Evolutionary conservation across 73 alveolate species (phyloP), one percentile per base, ranked within the genome.

Genomic region (Paramecium caudatum): DNA sequence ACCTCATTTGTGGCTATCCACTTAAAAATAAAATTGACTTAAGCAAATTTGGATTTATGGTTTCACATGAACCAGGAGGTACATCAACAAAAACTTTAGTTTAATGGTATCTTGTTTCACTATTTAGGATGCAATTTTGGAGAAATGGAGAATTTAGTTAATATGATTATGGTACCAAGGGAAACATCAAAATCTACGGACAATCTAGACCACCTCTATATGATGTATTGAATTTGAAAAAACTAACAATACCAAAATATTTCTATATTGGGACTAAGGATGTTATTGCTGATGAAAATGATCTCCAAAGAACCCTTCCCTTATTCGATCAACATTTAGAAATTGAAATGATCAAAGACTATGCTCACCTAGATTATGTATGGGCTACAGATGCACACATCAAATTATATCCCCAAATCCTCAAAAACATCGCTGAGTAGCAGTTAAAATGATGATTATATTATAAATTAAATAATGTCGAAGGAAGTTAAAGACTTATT

Each of bases 51-150:
- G 94, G 95, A 15, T 93, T 94, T 70, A 85, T 94, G 92, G 94
- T 74, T 8, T 82, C 94, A 17, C 91, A 94, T 82, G 98, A 94
- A 74, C 97, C 96, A 37, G 98, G 97, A 27, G 98, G 98, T 74
- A 92, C 97, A 39, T 95, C 98, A 0, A 32, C 47, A n/a, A 70
- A 49, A 36, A 83, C 55, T 27, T 45, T 83, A 3, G 43, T 83
- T 39, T 36, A 83, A 50, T 83, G 91, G 91, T 82, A 80, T 41
- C 45, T 3, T 17, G 19, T 15, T 32, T 30, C 6, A 7, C 6
- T 41, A 41, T 47, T 86, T 94, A 92, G 97, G 97, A 92, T 91
- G 92, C 94, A 94, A 92, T 84, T 94, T 43, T 82, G 70, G 78
- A 90, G 82, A 82, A 82, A 86, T 17, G 91, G 91, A 91, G 80